A percentile compares a stretch with the other conserved stretches of the same genome.
These are phyloP conservation scores for Vitellaria paradoxa DNA, from an alignment of 179 eudicot species.

Conservation along the genomic window DNA sequence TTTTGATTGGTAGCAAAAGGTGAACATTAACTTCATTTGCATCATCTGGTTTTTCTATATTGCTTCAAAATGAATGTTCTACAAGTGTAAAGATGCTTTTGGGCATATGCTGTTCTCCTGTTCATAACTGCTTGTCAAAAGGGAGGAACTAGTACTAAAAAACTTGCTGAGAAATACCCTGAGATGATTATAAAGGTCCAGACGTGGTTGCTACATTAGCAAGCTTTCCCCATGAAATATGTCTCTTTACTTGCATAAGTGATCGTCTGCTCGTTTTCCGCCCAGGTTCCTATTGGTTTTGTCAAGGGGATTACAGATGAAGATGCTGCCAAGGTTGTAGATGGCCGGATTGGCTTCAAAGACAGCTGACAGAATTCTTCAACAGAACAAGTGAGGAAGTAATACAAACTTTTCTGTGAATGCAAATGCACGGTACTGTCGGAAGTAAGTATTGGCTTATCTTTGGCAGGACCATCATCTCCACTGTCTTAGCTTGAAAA, in stretches of 20 bases:
- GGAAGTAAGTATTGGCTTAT: slow-evolving; percentile 48
- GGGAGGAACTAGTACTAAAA: slow-evolving; percentile 97
- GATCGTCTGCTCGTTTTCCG: background rate
- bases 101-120: slow-evolving; percentile 35
- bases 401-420: slow-evolving; percentile 82
- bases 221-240: background rate
- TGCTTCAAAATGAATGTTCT: slow-evolving; percentile 1
- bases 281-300: slow-evolving; percentile 89
- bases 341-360: slow-evolving; percentile 80
- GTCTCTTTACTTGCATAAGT: slow-evolving; percentile 8
- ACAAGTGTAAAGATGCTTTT: background rate
- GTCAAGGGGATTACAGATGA: slow-evolving; percentile 91
- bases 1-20: background rate
- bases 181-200: slow-evolving; percentile 88
- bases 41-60: background rate
- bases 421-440: slow-evolving; percentile 83
- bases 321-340: slow-evolving; percentile 97
- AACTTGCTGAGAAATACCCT: slow-evolving; percentile 95
- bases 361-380: slow-evolving; percentile 73
- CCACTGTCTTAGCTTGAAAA: background rate
- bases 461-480: background rate
- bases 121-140: slow-evolving; percentile 83
- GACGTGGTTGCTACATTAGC: background rate
- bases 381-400: slow-evolving; percentile 93
- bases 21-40: background rate